A percentile compares a stretch with the other conserved stretches of the same genome.
Evolutionary conservation across 805 yeast species (phyloP).

Genomic region (Hanseniaspora meyeri): DNA sequence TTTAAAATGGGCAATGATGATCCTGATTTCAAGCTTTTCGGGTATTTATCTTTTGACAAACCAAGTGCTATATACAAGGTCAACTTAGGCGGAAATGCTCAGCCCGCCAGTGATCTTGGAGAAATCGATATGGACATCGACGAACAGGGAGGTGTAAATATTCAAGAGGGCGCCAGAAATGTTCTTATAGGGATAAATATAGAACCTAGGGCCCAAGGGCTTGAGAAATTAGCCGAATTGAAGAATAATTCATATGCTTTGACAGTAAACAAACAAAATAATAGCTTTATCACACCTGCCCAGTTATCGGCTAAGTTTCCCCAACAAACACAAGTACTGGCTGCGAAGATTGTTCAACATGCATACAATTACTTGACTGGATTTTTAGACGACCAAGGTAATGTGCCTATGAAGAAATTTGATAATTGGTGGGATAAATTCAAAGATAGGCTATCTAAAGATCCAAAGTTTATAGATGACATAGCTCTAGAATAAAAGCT

Average conservation of each 20-base stretch:
- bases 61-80: constrained; percentile 88
- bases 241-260: constrained; percentile 21
- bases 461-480: constrained; percentile 67
- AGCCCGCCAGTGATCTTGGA: constrained; percentile 33
- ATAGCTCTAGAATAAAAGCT: constrained; percentile 21
- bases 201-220: constrained; percentile 63
- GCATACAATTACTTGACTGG: constrained; percentile 86
- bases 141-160: constrained; percentile 30
- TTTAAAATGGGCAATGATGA: constrained; percentile 59
- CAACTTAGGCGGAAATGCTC: constrained; percentile 30
- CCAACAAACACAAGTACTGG: constrained; percentile 45
- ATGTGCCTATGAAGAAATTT: constrained; percentile 74
- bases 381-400: constrained; percentile 68
- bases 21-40: constrained; percentile 48
- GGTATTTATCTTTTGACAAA: constrained; percentile 49
- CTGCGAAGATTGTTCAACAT: constrained; percentile 78
- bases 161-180: constrained; percentile 24
- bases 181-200: constrained; percentile 73
- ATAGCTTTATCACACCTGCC: constrained; percentile 20
- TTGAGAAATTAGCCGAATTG: constrained; percentile 39
- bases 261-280: constrained; percentile 15
- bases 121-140: constrained; percentile 49
- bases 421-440: constrained; percentile 95
- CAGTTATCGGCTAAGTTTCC: constrained; percentile 30
- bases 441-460: constrained; percentile 57